Evolutionary conservation across 108 stramenopile species (phyloP), one percentile per base, ranked within the genome.

Genomic region (Hondaea fermentalgiana): DNA sequence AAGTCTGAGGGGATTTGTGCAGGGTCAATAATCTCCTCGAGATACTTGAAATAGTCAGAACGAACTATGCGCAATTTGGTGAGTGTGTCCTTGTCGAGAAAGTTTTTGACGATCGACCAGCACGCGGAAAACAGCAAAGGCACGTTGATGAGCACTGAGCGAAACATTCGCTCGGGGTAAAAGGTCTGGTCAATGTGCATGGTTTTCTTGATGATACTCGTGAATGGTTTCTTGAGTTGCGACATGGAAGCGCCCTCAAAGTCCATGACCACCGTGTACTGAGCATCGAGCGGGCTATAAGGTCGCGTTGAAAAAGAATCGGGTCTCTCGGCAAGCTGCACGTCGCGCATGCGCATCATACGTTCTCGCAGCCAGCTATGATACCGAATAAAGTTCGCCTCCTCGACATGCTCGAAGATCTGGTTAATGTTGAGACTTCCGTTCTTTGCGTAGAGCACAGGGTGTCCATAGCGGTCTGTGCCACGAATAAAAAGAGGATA

Each of bases 261-360:
- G 51, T 83, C 76, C 76, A 83, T 83, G 3, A 83, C 76, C 17
- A 83, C 51, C 19, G 76, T 83, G 51, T 25, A 83, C 28, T 83
- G 76, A 12, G 76, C 76, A 16, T 53, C 49, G 51, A 53, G 45
- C 19, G 51, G 49, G 51, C 51, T 53, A 23, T 53, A 83, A 14
- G 64, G 64, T 14, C 51, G 43, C 49, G 16, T 35, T 2, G 35
- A 35, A 35, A 35, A 35, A 35, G 35, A 6, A 53, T 6, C 6
- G 25, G 43, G 43, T 6, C n/a, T 8, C 3, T 8, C 51, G 12
- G 49, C 49, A 35, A 83, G 76, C 51, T 83, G 76, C n/a, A 21
- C 49, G 28, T 83, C 76, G 12, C 76, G 76, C 76, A 83, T 83
- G 10, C 76, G 76, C 76, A 83, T 83, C 76, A 83, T 83, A 8